Percentiles rank a stretch among this genome's conserved stretches.
Evolutionary conservation across 1,139 yeast genomes (phyloP).

Genomic region (Hemisphaericaspora lyxosophila): DNA sequence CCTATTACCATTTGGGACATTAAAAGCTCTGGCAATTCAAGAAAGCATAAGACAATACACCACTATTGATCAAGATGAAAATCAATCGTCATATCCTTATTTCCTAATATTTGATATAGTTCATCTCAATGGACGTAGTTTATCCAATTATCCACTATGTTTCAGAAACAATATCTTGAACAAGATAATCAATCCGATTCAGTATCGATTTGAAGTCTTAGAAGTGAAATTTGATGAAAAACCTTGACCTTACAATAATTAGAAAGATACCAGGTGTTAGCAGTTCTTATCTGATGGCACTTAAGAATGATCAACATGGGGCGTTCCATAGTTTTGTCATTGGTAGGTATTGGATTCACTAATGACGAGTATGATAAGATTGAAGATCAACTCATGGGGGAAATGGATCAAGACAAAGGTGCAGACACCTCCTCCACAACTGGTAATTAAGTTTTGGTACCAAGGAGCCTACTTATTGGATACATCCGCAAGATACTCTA

Average conservation of each 20-base stretch:
- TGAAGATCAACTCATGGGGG: slow-evolving; percentile 56
- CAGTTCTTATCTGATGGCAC: slow-evolving; percentile 73
- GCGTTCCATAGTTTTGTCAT: slow-evolving; percentile 62
- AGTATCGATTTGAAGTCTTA: slow-evolving; percentile 58
- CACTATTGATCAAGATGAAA: slow-evolving; percentile 37
- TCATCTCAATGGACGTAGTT: slow-evolving; percentile 61
- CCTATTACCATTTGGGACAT: slow-evolving; percentile 76
- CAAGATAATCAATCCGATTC: slow-evolving; percentile 46
- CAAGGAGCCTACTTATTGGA: slow-evolving; percentile 71
- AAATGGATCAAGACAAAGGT: slow-evolving; percentile 54
- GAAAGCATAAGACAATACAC: slow-evolving; percentile 46
- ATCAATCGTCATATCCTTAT: slow-evolving; percentile 54
- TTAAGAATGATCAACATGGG: slow-evolving; percentile 39
- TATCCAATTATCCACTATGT: slow-evolving; percentile 54
- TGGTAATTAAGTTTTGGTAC: slow-evolving; percentile 58
- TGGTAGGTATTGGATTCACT: slow-evolving; percentile 84
- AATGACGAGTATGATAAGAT: slow-evolving; percentile 60
- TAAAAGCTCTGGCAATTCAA: slow-evolving; percentile 68
- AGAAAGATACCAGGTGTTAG: slow-evolving; percentile 79
- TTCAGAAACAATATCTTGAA: slow-evolving; percentile 56
- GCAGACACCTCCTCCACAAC: slow-evolving; percentile 39
- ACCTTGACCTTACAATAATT: slow-evolving; percentile 73
- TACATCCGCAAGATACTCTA: slow-evolving; percentile 71
- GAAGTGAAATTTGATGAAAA: slow-evolving; percentile 51
- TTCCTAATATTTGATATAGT: slow-evolving; percentile 73